Base-by-base conservation (phyloP, 495 filamentous ascomycete species). In the Aspergillus funiculosus region DNA sequence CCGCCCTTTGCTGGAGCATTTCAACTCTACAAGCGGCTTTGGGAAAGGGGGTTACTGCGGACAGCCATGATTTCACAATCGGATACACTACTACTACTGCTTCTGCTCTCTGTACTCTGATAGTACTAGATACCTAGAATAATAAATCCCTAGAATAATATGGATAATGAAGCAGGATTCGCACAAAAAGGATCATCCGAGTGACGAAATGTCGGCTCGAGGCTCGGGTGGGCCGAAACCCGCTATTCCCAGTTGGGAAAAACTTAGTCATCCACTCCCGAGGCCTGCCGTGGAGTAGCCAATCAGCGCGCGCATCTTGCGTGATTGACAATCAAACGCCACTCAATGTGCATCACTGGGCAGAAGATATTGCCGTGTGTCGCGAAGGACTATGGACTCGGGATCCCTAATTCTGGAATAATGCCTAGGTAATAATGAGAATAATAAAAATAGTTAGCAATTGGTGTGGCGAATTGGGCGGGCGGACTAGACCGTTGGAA, bases 331-430 rank as follows among this genome's bases (percentile, higher is more conserved):
- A 58, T 54, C 48, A 41, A 50, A 54, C 51, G 55, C 53, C 43
- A 64, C 53, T 53, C 13, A 50, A 42, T 32, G 11, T 46, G 48
- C 27, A 39, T 25, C 28, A 30, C 20, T 63, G 62, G 62, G 60
- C 61, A 58, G 61, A 67, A 67, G 51, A 51, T 58, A 69, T 66
- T 66, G 56, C 66, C 66, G 64, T 59, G 52, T 21, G 46, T 51
- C 27, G 25, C 26, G 7, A 22, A 48, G 13, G 20, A 27, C 15
- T 31, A 14, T 37, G 31, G 15, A 34, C 29, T 46, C 43, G 43
- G 43, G 36, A 25, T 11, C 5, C 24, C 22, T 17, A 17, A 36
- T 41, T 41, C 36, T n/a, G n/a, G n/a, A n/a, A n/a, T n/a, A n/a
- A n/a, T n/a, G n/a, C n/a, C n/a, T n/a, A n/a, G n/a, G n/a, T n/a